Base-by-base conservation (phyloP, 768 basidiomycete species). In the Lyophyllum semitale region DNA sequence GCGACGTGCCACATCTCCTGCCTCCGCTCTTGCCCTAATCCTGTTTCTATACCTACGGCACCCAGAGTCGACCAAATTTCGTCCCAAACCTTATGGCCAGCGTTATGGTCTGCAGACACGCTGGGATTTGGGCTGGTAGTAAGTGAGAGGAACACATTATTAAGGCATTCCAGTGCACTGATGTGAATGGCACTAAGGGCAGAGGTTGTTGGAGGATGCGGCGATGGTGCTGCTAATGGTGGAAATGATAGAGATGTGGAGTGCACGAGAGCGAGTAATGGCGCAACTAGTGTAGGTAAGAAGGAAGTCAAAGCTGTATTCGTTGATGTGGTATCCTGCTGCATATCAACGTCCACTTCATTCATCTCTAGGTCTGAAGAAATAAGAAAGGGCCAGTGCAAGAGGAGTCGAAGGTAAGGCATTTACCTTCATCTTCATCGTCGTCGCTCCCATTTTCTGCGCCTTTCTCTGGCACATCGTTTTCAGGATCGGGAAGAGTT, bases 151-250 rank as follows among this genome's bases (percentile, higher is more conserved):
- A 96, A 88, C 35, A 95, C 77, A 65, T 98, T 97, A 65, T 91
- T 94, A 44, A 98, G 77, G 64, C 94, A 94, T 67, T 96, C 93
- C 25, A 95, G 77, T 9, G 93, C 91, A 59, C 87, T 80, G 53
- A 93, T 77, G 66, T 97, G 95, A 48, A 96, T 84, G 7, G 89
- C 84, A 58, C 89, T 83, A 42, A 98, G 81, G 9, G 79, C 89
- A 23, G 93, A 91, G 0, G 95, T 96, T 12, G 88, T 94, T 1
- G 95, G 95, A 37, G 93, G 91, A 65, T 96, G 91, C 20, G 80
- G 75, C 0, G 93, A 94, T 11, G 83, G 82, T 4, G 80, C 71
- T 22, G 83, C 78, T 17, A 81, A 75, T 0, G 92, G 91, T 15
- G 89, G 83, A 74, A 95, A 96, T 4, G 95, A 96, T 15, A 95